phyloP scores from a whole-genome alignment of 805 yeast genomes.

The Starmerella tilneyi region DNA sequence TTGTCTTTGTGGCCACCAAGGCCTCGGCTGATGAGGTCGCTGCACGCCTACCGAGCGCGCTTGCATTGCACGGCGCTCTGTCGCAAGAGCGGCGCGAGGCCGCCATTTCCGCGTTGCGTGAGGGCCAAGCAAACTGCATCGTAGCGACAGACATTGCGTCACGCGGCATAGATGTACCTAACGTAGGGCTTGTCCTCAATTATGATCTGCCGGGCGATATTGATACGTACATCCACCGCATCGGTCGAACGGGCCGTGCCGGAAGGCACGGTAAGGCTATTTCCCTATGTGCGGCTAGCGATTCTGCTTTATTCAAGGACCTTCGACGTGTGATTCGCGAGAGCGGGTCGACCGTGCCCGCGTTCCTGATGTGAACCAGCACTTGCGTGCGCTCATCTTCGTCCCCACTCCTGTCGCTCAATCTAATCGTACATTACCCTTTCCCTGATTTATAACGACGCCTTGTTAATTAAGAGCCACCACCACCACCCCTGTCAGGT shows the following conservation, averaged over 20 bases:
- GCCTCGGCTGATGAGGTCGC: conserved; percentile 56
- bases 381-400: too few species aligned
- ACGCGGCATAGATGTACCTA: conserved; percentile 86
- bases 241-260: conserved; percentile 96
- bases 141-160: conserved; percentile 95
- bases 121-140: conserved; percentile 48
- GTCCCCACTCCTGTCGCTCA: not conserved
- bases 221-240: conserved; percentile 82
- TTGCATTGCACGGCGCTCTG: conserved; percentile 76
- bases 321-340: conserved; percentile 14
- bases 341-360: conserved; percentile 9
- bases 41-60: conserved; percentile 40
- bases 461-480: not conserved
- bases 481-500: not conserved
- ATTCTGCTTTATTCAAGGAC: conserved; percentile 15
- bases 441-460: conserved; percentile 4
- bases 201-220: conserved; percentile 69
- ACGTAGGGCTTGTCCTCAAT: conserved; percentile 75
- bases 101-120: conserved; percentile 52
- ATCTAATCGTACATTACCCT: conserved; percentile 5
- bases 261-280: conserved; percentile 69
- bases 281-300: conserved; percentile 43
- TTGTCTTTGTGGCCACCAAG: conserved; percentile 72
- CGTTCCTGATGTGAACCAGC: not conserved
- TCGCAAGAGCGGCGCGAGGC: conserved; percentile 74